Evolutionary conservation across 208 protist genomes (phyloP), one percentile per base, ranked within the genome.

Genomic region (Wallacemonas collosoma): DNA sequence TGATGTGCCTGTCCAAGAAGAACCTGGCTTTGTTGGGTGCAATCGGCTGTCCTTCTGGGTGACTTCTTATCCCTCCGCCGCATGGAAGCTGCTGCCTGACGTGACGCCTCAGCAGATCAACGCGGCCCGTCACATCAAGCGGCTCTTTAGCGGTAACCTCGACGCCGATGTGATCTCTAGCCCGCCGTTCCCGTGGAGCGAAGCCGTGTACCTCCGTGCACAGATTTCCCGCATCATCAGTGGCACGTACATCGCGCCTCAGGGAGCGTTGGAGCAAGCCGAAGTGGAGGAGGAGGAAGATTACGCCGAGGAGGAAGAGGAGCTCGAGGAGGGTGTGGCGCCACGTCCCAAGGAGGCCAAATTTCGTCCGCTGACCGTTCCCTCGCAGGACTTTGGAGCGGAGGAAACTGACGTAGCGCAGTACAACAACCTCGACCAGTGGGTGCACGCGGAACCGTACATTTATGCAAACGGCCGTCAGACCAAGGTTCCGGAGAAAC

Each of bases 31-130:
- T 71, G 84, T 94, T 12, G 95, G 95, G 2, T 75, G 72, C 17
- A 98, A 98, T 73, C 87, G 93, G 36, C 84, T 95, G 57, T 93
- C 93, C 12, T 98, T 93, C 83, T 98, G 93, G 93, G 93, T 98
- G 15, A 88, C 86, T 39, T 87, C 87, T 1, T 75, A 92, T 44
- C 86, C 92, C 17, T 84, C 89, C 3, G 78, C 81, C 11, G 76
- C 75, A 45, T 98, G 94, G 93, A 75, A 65, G 62, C 65, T 91
- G 45, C 85, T 98, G 50, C 95, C 95, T 2, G 92, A 98, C 77
- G 96, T 98, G 5, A 97, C 92, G 4, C 95, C 96, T n/a, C 81
- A 95, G 74, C 94, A 98, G 75, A 96, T 99, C 72, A 83, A 80
- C 58, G 93, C 88, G 3, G 83, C 95, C 8, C 82, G 95, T 68